phyloP scores from a whole-genome alignment of 306 rosid species.

The Alnus rubra region DNA sequence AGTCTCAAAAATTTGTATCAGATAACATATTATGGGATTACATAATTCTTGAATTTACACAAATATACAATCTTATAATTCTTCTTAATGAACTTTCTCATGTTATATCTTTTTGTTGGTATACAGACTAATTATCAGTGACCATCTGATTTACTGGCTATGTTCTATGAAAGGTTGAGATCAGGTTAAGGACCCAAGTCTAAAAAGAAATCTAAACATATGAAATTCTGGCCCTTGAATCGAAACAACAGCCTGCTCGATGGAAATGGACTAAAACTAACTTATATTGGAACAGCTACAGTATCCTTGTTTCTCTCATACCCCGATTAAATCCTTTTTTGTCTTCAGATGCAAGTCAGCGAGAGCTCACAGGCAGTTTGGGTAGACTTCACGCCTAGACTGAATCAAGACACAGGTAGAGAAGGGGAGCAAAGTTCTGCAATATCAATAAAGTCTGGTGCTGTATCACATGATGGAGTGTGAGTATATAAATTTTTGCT shows the following conservation, averaged over 20 bases:
- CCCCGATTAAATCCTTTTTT: conserved; percentile 12
- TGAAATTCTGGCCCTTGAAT: neutral
- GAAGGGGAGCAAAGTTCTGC: conserved; percentile 40
- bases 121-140: neutral
- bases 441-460: conserved; percentile 55
- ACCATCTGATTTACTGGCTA: neutral
- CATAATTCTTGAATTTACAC: neutral
- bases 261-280: neutral
- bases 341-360: conserved; percentile 67
- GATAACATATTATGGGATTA: neutral
- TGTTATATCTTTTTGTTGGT: neutral
- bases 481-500: conserved; percentile 40
- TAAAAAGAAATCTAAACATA: neutral
- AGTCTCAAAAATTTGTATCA: neutral
- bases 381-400: conserved; percentile 52
- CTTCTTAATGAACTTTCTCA: conserved; percentile 1
- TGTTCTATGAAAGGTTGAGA: neutral
- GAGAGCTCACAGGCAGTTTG: conserved; percentile 75
- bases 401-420: conserved; percentile 45
- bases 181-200: neutral
- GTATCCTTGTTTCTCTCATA: neutral
- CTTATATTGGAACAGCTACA: conserved; percentile 4
- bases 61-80: neutral
- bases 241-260: neutral
- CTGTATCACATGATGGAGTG: conserved; percentile 65